Evolutionary conservation across 208 protist genomes (phyloP).

Genomic region (Crithidia thermophila): DNA sequence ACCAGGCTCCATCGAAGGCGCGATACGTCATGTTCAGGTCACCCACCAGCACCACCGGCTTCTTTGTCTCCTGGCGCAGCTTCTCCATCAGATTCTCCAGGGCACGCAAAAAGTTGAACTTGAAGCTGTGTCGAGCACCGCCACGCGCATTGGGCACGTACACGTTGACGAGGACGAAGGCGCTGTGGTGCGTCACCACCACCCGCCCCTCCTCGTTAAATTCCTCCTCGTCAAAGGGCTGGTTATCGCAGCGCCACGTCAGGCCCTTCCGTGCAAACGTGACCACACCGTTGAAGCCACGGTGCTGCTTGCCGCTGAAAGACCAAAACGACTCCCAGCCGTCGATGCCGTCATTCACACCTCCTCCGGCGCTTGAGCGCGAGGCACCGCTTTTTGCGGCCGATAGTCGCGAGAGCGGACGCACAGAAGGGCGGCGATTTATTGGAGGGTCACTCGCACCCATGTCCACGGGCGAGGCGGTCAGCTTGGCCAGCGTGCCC

Average conservation of each 20-base stretch:
- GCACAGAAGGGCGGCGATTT: constrained; percentile 21
- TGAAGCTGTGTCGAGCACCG: constrained; percentile 56
- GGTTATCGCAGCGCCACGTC: constrained; percentile 62
- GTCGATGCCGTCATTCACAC: constrained; percentile 36
- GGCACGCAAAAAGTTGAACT: constrained; percentile 58
- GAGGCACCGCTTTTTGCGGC: background rate
- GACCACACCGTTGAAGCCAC: constrained; percentile 88
- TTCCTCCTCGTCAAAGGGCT: constrained; percentile 65
- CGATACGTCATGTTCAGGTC: constrained; percentile 90
- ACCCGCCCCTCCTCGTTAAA: constrained; percentile 86
- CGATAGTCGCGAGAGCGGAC: constrained; percentile 10
- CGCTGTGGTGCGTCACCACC: constrained; percentile 80
- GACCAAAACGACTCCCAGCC: constrained; percentile 91
- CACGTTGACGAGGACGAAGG: constrained; percentile 83
- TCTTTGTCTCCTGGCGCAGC: constrained; percentile 47
- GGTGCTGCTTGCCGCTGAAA: constrained; percentile 61
- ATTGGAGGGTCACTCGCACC: constrained; percentile 58
- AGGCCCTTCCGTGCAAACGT: constrained; percentile 81
- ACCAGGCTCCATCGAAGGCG: constrained; percentile 73
- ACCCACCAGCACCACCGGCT: constrained; percentile 77
- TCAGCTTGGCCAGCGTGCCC: constrained; percentile 63
- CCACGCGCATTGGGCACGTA: constrained; percentile 88
- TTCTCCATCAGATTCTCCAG: constrained; percentile 45
- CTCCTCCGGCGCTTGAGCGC: constrained; percentile 1
- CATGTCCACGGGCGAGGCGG: constrained; percentile 50